These are phyloP conservation scores for Paramecium caudatum DNA, from an alignment of 73 alveolate genomes.

Conservation along the genomic window DNA sequence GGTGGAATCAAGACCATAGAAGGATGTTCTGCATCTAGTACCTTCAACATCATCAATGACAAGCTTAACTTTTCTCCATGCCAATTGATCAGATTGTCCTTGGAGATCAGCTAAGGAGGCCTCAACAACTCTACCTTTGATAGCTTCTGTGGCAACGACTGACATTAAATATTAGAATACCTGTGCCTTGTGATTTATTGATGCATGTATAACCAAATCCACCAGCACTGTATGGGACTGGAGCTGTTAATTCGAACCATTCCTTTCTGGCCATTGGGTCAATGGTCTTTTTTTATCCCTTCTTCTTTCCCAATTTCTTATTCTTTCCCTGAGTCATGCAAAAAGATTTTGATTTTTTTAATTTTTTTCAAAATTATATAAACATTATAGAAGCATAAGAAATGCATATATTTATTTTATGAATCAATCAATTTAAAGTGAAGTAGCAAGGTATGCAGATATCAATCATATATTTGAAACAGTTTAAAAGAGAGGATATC, in stretches of 20 bases:
- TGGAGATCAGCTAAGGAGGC: constrained; percentile 86
- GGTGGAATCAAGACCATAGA: constrained; percentile 96
- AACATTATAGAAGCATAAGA: constrained; percentile 13
- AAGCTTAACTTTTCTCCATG: constrained; percentile 93
- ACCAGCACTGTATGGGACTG: constrained; percentile 73
- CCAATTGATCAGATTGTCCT: constrained; percentile 74
- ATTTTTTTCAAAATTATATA: constrained; percentile 30
- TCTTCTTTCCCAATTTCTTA: constrained; percentile 77
- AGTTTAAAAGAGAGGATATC: constrained; percentile 49
- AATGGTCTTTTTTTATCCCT: constrained; percentile 72
- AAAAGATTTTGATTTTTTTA: constrained; percentile 71
- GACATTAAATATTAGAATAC: neutral
- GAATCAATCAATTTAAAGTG: constrained; percentile 20
- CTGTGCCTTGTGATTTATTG: constrained; percentile 75
- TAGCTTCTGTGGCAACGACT: constrained; percentile 88
- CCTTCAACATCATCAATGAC: constrained; percentile 98
- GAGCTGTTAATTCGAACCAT: constrained; percentile 77
- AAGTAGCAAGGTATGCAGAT: constrained; percentile 46
- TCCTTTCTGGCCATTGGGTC: constrained; percentile 77
- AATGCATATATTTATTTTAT: constrained; percentile 17
- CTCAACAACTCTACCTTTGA: constrained; percentile 96
- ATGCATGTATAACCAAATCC: constrained; percentile 75
- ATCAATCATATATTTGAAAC: constrained; percentile 63
- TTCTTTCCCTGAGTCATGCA: constrained; percentile 78
- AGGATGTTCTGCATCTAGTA: constrained; percentile 87